Percentiles rank a stretch among this genome's conserved stretches.
Conservation (phyloP, 768 basidiomycete genomes). For the Rhizopogon sp. region DNA sequence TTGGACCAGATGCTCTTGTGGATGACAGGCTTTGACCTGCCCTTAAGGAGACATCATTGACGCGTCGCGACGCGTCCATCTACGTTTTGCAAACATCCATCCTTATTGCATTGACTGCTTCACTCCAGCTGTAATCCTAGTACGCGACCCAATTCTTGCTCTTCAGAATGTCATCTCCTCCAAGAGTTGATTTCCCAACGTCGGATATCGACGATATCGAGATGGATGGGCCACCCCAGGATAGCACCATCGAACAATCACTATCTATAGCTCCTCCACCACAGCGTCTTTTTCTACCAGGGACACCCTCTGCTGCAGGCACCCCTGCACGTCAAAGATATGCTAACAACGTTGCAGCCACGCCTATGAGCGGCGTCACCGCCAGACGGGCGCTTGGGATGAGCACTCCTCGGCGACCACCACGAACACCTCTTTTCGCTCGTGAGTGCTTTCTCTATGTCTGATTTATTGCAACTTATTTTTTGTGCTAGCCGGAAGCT, state of each 20-base stretch:
- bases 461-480: background rate
- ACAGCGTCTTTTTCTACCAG: slow-evolving; percentile 49
- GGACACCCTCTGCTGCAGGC: slow-evolving; percentile 47
- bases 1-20: too few species aligned
- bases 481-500: slow-evolving; percentile 41
- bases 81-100: slow-evolving; percentile 5
- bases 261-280: slow-evolving; percentile 37
- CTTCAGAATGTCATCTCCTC: slow-evolving; percentile 56
- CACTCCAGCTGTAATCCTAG: background rate
- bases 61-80: slow-evolving; percentile 51
- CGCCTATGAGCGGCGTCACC: slow-evolving; percentile 38
- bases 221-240: slow-evolving; percentile 36
- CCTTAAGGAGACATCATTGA: slow-evolving; percentile 40
- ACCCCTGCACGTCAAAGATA: slow-evolving; percentile 40
- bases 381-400: slow-evolving; percentile 52
- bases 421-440: slow-evolving; percentile 42
- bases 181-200: slow-evolving; percentile 58
- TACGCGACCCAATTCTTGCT: background rate
- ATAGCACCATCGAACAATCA: slow-evolving; percentile 23
- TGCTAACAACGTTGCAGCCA: slow-evolving; percentile 33
- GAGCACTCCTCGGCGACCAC: slow-evolving; percentile 45
- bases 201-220: slow-evolving; percentile 52
- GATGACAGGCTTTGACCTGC: slow-evolving; percentile 28
- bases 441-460: slow-evolving; percentile 29
- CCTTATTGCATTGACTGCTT: too few species aligned